Conservation (phyloP, 768 basidiomycete genomes). For the Mycena galericulata region DNA sequence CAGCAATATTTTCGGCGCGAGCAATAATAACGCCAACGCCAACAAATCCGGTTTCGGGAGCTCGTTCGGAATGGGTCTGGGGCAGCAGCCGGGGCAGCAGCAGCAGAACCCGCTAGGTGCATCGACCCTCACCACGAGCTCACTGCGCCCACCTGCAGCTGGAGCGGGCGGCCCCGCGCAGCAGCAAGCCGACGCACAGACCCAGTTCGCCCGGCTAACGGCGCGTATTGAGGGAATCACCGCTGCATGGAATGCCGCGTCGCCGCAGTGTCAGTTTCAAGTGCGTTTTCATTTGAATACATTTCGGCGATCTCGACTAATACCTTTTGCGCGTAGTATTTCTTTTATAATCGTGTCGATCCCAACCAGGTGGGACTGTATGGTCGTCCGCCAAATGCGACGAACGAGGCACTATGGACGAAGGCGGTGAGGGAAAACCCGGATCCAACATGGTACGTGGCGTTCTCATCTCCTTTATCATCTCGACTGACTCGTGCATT, state of each 20-base stretch:
- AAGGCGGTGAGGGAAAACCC: constrained; percentile 86
- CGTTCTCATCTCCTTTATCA: constrained; percentile 64
- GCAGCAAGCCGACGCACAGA: constrained; percentile 70
- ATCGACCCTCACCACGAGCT: constrained; percentile 48
- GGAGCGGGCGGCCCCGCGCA: constrained; percentile 42
- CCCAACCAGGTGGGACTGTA: constrained; percentile 74
- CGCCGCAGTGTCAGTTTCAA: constrained; percentile 83
- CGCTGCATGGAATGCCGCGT: constrained; percentile 77
- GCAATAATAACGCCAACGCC: constrained; percentile 35
- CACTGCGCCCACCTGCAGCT: constrained; percentile 52
- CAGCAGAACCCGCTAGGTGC: constrained; percentile 32
- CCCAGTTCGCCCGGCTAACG: constrained; percentile 64
- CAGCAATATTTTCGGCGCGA: constrained; percentile 37
- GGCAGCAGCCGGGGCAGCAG: constrained; percentile 17
- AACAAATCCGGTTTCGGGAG: constrained; percentile 9
- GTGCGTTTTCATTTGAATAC: constrained; percentile 51
- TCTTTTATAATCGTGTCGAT: constrained; percentile 88
- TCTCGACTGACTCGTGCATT: constrained; percentile 79
- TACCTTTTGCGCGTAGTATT: constrained; percentile 59
- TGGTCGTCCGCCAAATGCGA: constrained; percentile 77
- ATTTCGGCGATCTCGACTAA: not conserved
- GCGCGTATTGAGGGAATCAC: constrained; percentile 74
- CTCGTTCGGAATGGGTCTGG: constrained; percentile 28
- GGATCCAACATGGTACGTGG: constrained; percentile 76
- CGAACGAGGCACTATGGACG: constrained; percentile 81